Percentiles rank a stretch among this genome's conserved stretches.
Conservation (phyloP, 2,329 filamentous ascomycete genomes). For the Paraphaeosphaeria sporulosa region DNA sequence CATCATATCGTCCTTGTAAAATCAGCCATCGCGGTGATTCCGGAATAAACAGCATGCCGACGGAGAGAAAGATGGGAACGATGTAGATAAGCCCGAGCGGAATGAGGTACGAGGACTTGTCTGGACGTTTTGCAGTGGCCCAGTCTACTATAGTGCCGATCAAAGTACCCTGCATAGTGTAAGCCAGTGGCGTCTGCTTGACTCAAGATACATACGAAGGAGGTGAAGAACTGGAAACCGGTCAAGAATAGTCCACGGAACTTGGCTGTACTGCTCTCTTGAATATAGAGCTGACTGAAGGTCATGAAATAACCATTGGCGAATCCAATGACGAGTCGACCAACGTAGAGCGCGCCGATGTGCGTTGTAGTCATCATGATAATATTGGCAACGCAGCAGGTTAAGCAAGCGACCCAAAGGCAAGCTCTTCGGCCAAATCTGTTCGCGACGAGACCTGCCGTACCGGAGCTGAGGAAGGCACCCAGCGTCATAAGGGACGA, state of each 20-base stretch:
- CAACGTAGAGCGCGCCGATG: slow-evolving; percentile 63
- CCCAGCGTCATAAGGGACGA: slow-evolving; percentile 57
- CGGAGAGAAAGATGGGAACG: slow-evolving; percentile 51
- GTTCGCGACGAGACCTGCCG: slow-evolving; percentile 49
- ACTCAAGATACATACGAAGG: slow-evolving; percentile 43
- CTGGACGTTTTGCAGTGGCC: slow-evolving; percentile 49
- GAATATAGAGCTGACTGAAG: slow-evolving; percentile 60
- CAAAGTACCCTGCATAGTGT: slow-evolving; percentile 40
- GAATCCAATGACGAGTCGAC: slow-evolving; percentile 63
- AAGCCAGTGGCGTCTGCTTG: not conserved
- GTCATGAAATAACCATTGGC: slow-evolving; percentile 66
- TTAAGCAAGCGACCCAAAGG: slow-evolving; percentile 57
- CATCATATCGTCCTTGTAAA: slow-evolving; percentile 38
- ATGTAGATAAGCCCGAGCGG: slow-evolving; percentile 63
- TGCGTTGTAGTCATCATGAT: slow-evolving; percentile 65
- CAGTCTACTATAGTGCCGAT: slow-evolving; percentile 62
- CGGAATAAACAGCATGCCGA: slow-evolving; percentile 44
- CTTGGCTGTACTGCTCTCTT: slow-evolving; percentile 60
- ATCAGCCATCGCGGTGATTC: slow-evolving; percentile 46
- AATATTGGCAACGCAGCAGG: slow-evolving; percentile 61
- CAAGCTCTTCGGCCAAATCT: slow-evolving; percentile 55
- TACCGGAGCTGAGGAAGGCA: slow-evolving; percentile 54
- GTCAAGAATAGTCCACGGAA: slow-evolving; percentile 59
- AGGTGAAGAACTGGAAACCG: slow-evolving; percentile 59
- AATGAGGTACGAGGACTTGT: slow-evolving; percentile 53